Conservation (phyloP, 441 rosid genomes). For the Euphorbia schlechtendalii region DNA sequence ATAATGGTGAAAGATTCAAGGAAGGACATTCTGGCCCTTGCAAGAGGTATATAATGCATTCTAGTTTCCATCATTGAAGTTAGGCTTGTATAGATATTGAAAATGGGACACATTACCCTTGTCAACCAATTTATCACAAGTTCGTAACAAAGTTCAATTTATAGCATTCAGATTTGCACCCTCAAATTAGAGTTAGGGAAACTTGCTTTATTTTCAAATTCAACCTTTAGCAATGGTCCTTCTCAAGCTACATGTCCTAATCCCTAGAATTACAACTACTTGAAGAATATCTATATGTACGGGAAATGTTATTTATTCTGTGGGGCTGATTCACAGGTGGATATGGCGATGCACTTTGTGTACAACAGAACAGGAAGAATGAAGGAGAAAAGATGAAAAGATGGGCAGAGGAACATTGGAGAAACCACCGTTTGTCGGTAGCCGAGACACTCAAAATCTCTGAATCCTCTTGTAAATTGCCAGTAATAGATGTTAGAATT, state of each 20-base stretch:
- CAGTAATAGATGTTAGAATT: slow-evolving; percentile 54
- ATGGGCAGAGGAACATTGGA: slow-evolving; percentile 22
- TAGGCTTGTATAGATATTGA: too few species aligned
- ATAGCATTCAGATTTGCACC: too few species aligned
- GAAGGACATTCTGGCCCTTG: slow-evolving; percentile 66
- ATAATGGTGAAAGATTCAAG: slow-evolving; percentile 25
- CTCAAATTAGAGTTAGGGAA: too few species aligned
- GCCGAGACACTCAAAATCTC: slow-evolving; percentile 53
- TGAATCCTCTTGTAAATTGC: slow-evolving; percentile 21
- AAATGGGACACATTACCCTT: too few species aligned
- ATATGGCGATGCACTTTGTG: slow-evolving; percentile 58
- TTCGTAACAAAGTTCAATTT: too few species aligned
- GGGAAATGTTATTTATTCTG: slow-evolving; percentile 2
- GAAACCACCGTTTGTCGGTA: slow-evolving; percentile 42
- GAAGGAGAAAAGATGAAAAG: slow-evolving; percentile 51
- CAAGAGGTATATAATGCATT: slow-evolving; percentile 51
- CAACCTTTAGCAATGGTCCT: too few species aligned
- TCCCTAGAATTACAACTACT: too few species aligned
- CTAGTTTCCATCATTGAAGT: not conserved
- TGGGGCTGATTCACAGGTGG: slow-evolving; percentile 43
- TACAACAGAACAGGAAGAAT: slow-evolving; percentile 64
- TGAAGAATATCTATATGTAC: too few species aligned
- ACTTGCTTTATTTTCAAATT: too few species aligned
- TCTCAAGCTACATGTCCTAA: too few species aligned
- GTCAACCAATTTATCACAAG: too few species aligned